Conservation (phyloP, 495 filamentous ascomycete genomes). For the Hyaloscypha variabilis region DNA sequence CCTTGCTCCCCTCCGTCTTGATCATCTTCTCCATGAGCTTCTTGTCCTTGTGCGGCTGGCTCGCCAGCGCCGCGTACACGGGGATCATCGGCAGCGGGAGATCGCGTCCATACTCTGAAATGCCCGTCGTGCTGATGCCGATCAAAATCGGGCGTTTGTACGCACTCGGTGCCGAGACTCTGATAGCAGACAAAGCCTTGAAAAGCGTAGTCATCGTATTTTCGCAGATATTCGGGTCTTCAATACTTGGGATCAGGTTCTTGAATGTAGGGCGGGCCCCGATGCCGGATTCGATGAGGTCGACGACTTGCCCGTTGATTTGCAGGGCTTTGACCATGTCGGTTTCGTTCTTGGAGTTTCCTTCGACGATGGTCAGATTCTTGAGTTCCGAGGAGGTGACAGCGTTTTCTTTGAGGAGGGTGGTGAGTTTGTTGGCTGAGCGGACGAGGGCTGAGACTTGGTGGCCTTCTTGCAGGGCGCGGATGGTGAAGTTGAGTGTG, state of each 20-base stretch:
- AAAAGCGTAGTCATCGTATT: not conserved
- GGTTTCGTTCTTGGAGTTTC: not conserved
- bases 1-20: not conserved
- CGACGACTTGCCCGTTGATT: not conserved
- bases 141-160: not conserved
- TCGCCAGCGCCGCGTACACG: not conserved
- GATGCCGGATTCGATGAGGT: not conserved
- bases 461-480: not conserved
- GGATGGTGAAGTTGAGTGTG: not conserved
- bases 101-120: not conserved
- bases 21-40: slow-evolving; percentile 6
- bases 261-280: not conserved
- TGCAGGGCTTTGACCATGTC: not conserved
- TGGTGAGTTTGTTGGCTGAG: not conserved
- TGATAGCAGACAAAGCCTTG: not conserved
- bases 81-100: not conserved
- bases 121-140: not conserved
- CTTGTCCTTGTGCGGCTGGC: not conserved
- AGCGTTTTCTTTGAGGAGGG: not conserved
- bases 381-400: not conserved
- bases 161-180: not conserved
- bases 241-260: not conserved
- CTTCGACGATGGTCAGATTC: not conserved
- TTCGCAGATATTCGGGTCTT: not conserved
- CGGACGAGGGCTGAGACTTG: not conserved